Evolutionary conservation across 768 basidiomycete species (phyloP).

Genomic region (Mycena rebaudengoi): DNA sequence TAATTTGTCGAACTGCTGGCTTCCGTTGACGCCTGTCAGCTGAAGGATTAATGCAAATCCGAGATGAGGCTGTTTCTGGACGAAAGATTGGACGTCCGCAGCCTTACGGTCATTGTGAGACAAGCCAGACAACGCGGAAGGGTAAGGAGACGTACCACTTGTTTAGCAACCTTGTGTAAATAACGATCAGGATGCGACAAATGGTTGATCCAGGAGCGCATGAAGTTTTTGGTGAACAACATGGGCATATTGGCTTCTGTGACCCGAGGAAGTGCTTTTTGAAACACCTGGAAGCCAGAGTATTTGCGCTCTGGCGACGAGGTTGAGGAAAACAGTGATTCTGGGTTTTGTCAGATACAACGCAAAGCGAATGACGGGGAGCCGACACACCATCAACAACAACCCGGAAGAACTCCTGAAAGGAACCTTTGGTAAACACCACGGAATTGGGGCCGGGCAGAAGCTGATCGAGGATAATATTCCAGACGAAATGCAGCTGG

Average conservation of each 20-base stretch:
- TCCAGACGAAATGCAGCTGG: constrained; percentile 93
- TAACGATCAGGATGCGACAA: constrained; percentile 88
- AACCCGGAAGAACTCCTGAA: constrained; percentile 90
- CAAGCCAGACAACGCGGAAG: background rate
- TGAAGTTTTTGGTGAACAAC: constrained; percentile 94
- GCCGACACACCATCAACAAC: constrained; percentile 86
- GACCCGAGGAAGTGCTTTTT: constrained; percentile 77
- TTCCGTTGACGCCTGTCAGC: constrained; percentile 84
- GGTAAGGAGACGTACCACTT: constrained; percentile 65
- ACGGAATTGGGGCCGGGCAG: constrained; percentile 57
- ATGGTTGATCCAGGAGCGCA: constrained; percentile 97
- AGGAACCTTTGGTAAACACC: constrained; percentile 62
- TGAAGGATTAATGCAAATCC: constrained; percentile 89
- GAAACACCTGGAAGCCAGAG: constrained; percentile 95
- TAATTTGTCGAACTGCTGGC: constrained; percentile 88
- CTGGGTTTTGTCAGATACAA: constrained; percentile 49
- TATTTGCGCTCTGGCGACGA: constrained; percentile 90
- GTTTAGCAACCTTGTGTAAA: constrained; percentile 86
- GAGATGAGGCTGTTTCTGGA: constrained; percentile 77
- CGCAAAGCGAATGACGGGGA: background rate
- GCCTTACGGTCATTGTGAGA: constrained; percentile 53
- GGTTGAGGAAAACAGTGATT: constrained; percentile 85
- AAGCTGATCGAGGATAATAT: constrained; percentile 78
- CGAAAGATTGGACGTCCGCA: constrained; percentile 76
- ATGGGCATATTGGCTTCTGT: constrained; percentile 75